Conservation (phyloP, 1,139 yeast genomes). For the Nakaseomyces bracarensis region DNA sequence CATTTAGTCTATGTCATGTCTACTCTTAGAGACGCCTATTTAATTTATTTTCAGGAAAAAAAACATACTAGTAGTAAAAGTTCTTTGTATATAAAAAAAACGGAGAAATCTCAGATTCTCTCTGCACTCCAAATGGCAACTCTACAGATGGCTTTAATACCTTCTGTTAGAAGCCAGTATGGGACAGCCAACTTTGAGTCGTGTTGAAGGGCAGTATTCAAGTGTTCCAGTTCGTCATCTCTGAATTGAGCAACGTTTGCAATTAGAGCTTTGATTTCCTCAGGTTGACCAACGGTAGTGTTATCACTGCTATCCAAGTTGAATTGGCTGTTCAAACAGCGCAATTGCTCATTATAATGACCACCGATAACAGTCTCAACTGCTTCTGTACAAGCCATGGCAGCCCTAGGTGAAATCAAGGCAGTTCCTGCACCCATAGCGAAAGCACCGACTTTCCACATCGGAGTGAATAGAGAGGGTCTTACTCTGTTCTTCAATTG, state of each 20-base stretch:
- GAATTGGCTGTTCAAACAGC: constrained; percentile 61
- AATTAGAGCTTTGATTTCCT: constrained; percentile 54
- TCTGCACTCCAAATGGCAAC: constrained; percentile 94
- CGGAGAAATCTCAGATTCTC: constrained; percentile 39
- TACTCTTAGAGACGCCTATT: no score
- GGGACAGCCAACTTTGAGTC: constrained; percentile 94
- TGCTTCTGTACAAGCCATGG: constrained; percentile 99
- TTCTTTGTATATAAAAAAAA: background rate
- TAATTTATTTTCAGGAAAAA: no score
- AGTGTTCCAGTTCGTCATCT: constrained; percentile 92
- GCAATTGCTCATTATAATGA: constrained; percentile 83
- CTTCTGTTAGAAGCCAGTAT: constrained; percentile 77
- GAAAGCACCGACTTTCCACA: constrained; percentile 89
- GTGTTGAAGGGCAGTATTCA: constrained; percentile 84
- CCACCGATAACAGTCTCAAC: constrained; percentile 97
- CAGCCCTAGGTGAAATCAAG: constrained; percentile 82
- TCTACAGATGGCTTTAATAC: constrained; percentile 71
- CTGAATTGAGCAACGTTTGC: constrained; percentile 66
- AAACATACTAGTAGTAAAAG: no score
- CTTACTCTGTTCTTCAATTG: constrained; percentile 76
- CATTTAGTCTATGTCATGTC: no score
- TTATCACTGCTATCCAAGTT: constrained; percentile 40
- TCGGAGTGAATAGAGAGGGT: constrained; percentile 82
- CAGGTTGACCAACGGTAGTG: constrained; percentile 34
- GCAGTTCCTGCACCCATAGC: constrained; percentile 87